Evolutionary conservation across 768 basidiomycete genomes (phyloP).

Genomic region (Lactifluus rugatus): DNA sequence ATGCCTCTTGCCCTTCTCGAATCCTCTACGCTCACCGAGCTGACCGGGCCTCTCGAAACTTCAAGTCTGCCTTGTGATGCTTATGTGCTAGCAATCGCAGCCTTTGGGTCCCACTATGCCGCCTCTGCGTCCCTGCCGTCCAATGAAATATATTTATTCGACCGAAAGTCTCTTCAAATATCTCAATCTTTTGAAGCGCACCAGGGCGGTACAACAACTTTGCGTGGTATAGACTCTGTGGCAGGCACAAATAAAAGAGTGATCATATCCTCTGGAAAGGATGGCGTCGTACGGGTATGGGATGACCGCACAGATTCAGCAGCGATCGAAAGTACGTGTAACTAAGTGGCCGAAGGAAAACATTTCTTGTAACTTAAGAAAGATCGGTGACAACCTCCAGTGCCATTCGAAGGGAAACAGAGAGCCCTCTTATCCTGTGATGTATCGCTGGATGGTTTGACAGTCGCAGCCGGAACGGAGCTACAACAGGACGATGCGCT

Average conservation of each 20-base stretch:
- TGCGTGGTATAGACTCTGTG: slow-evolving; percentile 37
- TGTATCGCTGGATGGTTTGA: slow-evolving; percentile 56
- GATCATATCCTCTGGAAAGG: slow-evolving; percentile 59
- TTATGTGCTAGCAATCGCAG: slow-evolving; percentile 54
- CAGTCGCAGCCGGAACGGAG: slow-evolving; percentile 77
- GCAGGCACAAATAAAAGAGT: slow-evolving; percentile 33
- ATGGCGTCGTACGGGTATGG: slow-evolving; percentile 67
- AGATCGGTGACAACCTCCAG: slow-evolving; percentile 26
- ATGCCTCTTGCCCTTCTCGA: slow-evolving; percentile 30
- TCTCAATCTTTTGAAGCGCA: slow-evolving; percentile 48
- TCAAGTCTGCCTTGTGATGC: slow-evolving; percentile 32
- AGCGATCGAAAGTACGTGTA: slow-evolving; percentile 50
- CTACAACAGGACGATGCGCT: slow-evolving; percentile 72
- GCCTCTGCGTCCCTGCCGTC: slow-evolving; percentile 53
- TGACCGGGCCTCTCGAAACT: slow-evolving; percentile 25
- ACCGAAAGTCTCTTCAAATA: slow-evolving; percentile 42
- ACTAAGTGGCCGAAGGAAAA: background rate
- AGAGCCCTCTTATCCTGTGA: slow-evolving; percentile 56
- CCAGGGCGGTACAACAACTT: slow-evolving; percentile 43
- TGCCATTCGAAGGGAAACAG: slow-evolving; percentile 37
- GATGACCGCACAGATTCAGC: slow-evolving; percentile 49
- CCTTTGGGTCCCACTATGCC: slow-evolving; percentile 41
- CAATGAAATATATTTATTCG: slow-evolving; percentile 58
- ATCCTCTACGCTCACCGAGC: slow-evolving; percentile 23
- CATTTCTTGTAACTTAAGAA: slow-evolving; percentile 32